Percentiles rank a stretch among this genome's conserved stretches.
These are phyloP conservation scores for Blastocystis sp. DNA, from an alignment of 352 stramenopile species.

Conservation along the genomic window DNA sequence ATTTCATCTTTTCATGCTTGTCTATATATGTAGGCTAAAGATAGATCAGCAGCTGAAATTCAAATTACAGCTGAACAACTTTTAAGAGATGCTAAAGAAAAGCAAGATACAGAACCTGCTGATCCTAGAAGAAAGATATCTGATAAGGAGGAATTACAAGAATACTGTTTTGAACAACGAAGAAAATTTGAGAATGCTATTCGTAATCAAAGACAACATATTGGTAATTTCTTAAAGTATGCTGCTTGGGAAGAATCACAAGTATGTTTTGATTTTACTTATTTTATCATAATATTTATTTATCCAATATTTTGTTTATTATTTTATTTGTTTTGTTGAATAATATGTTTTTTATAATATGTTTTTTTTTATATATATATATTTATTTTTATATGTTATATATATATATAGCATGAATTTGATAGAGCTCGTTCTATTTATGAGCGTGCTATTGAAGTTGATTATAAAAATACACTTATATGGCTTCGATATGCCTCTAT, in stretches of 20 bases:
- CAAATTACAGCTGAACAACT: constrained; percentile 99
- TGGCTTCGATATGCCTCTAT: constrained; percentile 97
- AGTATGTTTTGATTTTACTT: too few species aligned
- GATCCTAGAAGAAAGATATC: constrained; percentile 40
- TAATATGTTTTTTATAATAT: too few species aligned
- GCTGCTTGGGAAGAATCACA: constrained; percentile 82
- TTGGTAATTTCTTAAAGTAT: constrained; percentile 94
- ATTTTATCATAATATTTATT: too few species aligned
- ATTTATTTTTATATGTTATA: background rate
- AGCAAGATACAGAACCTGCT: constrained; percentile 49
- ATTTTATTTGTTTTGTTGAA: too few species aligned
- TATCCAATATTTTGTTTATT: too few species aligned
- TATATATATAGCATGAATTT: constrained; percentile 73
- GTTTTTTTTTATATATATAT: too few species aligned
- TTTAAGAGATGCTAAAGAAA: constrained; percentile 63
- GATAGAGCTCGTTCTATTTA: constrained; percentile 79
- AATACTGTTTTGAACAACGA: constrained; percentile 72
- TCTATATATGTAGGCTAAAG: constrained; percentile 85
- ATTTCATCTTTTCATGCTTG: too few species aligned
- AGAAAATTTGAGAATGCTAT: constrained; percentile 82
- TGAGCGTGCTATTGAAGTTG: constrained; percentile 86
- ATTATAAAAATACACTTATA: constrained; percentile 72
- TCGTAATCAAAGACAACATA: constrained; percentile 71
- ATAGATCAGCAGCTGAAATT: constrained; percentile 84
- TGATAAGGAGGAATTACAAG: constrained; percentile 66